Evolutionary conservation across 805 yeast species (phyloP).

Genomic region (Zygosaccharomyces bailii): DNA sequence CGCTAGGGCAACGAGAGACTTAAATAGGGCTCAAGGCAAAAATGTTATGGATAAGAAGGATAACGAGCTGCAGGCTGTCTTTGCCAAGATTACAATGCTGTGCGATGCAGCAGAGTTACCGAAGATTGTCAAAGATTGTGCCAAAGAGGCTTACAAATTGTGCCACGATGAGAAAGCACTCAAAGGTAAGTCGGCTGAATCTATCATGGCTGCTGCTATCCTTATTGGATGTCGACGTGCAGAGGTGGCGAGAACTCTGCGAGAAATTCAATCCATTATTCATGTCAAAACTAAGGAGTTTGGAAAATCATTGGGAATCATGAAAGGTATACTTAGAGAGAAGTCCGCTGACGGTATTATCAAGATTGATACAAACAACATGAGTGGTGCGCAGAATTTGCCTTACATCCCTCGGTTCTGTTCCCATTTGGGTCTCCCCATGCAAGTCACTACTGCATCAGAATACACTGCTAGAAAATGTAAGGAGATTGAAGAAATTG

Average conservation of each 20-base stretch:
- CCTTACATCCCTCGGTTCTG: slow-evolving; percentile 94
- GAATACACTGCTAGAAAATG: slow-evolving; percentile 88
- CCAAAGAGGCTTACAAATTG: slow-evolving; percentile 90
- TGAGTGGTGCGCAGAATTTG: slow-evolving; percentile 81
- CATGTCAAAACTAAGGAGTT: slow-evolving; percentile 92
- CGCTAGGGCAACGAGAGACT: slow-evolving; percentile 79
- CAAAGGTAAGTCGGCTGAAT: slow-evolving; percentile 87
- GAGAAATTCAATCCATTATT: slow-evolving; percentile 93
- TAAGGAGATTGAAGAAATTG: slow-evolving; percentile 87
- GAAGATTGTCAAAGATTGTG: slow-evolving; percentile 93
- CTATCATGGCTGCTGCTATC: slow-evolving; percentile 95
- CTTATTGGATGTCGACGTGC: slow-evolving; percentile 93
- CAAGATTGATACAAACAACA: slow-evolving; percentile 43
- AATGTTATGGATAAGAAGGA: slow-evolving; percentile 84
- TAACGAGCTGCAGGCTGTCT: slow-evolving; percentile 82
- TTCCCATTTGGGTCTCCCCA: slow-evolving; percentile 84
- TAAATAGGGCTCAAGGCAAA: slow-evolving; percentile 84
- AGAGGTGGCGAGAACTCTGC: slow-evolving; percentile 88
- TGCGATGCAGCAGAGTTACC: slow-evolving; percentile 96
- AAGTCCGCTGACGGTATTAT: slow-evolving; percentile 39
- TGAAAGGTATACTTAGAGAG: slow-evolving; percentile 61
- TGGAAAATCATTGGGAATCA: slow-evolving; percentile 83
- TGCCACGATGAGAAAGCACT: slow-evolving; percentile 83
- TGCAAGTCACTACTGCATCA: slow-evolving; percentile 86
- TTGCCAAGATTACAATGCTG: slow-evolving; percentile 86